Evolutionary conservation across 768 basidiomycete genomes (phyloP).

Genomic region (Leccinum subtestaceum): DNA sequence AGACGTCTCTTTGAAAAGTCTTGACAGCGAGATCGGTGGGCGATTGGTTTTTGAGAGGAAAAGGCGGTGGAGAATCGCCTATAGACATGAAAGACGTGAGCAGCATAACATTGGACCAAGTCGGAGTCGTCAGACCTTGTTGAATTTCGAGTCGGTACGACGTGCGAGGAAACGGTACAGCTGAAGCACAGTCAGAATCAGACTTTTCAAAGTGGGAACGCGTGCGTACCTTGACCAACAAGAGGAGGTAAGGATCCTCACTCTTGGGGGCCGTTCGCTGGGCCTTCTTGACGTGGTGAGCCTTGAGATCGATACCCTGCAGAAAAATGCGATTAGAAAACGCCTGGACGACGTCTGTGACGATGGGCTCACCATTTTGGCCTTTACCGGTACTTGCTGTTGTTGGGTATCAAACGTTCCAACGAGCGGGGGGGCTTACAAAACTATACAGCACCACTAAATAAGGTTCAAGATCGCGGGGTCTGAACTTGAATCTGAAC

Average conservation of each 20-base stretch:
- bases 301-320: slow-evolving; percentile 93
- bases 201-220: slow-evolving; percentile 4
- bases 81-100: slow-evolving; percentile 22
- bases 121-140: slow-evolving; percentile 62
- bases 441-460: slow-evolving; percentile 57
- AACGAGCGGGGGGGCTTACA: slow-evolving; percentile 53
- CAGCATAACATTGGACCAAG: background rate
- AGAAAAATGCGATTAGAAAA: slow-evolving; percentile 11
- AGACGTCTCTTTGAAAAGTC: slow-evolving; percentile 80
- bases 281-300: slow-evolving; percentile 99
- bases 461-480: slow-evolving; percentile 37
- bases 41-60: slow-evolving; percentile 98
- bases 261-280: slow-evolving; percentile 92
- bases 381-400: slow-evolving; percentile 54
- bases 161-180: slow-evolving; percentile 99
- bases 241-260: slow-evolving; percentile 97
- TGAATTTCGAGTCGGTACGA: slow-evolving; percentile 93
- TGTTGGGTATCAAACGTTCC: slow-evolving; percentile 31
- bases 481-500: slow-evolving; percentile 27
- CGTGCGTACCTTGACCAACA: slow-evolving; percentile 87
- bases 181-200: slow-evolving; percentile 40
- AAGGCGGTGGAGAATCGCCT: slow-evolving; percentile 93
- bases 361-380: slow-evolving; percentile 78
- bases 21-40: slow-evolving; percentile 91
- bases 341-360: slow-evolving; percentile 29